These are phyloP conservation scores for Rhododendron molle DNA, from an alignment of 148 eudicot species.

Conservation along the genomic window DNA sequence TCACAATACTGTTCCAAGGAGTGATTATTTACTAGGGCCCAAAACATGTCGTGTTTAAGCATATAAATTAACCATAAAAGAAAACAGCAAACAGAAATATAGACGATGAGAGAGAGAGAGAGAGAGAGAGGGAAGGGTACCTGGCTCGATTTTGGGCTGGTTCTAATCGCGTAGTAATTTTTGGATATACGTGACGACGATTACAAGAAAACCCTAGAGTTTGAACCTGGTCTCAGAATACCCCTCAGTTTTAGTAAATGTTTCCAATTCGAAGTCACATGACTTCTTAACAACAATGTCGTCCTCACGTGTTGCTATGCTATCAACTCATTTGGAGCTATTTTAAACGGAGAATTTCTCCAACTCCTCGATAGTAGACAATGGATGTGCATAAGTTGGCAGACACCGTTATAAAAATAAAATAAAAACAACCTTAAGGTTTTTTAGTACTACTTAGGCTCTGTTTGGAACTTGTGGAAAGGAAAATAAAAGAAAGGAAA, in stretches of 20 bases:
- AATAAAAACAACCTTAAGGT: too few species aligned
- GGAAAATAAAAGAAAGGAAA: too few species aligned
- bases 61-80: not conserved
- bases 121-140: not conserved
- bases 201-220: not conserved
- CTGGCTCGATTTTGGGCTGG: not conserved
- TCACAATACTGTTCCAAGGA: not conserved
- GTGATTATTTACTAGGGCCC: not conserved
- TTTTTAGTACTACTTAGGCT: too few species aligned
- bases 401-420: too few species aligned
- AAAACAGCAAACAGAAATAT: not conserved
- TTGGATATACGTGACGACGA: not conserved
- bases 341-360: too few species aligned
- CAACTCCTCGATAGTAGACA: too few species aligned
- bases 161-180: not conserved
- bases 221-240: not conserved
- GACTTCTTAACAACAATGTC: not conserved
- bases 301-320: not conserved
- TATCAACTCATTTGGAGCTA: too few species aligned
- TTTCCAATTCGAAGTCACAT: not conserved
- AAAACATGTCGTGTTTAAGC: not conserved
- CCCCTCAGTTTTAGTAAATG: not conserved
- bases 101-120: not conserved
- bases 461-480: too few species aligned
- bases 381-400: too few species aligned